phyloP scores from a whole-genome alignment of 768 basidiomycete genomes.

The Termitomyces sp. region DNA sequence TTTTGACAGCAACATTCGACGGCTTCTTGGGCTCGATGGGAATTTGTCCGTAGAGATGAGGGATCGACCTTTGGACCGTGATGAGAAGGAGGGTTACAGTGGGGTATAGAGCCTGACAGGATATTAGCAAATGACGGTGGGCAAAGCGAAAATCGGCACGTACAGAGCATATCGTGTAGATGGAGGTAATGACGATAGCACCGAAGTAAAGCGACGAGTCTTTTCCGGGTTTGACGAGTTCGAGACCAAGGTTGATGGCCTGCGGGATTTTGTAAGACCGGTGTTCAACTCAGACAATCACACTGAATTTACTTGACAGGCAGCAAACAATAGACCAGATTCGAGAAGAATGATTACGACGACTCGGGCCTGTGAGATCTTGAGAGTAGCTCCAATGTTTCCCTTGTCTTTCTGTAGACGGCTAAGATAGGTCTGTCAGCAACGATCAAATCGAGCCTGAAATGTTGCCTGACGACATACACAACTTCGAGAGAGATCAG shows the following conservation, averaged over 20 bases:
- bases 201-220: conserved; percentile 12
- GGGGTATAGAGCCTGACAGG: conserved; percentile 6
- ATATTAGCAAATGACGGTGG: neutral
- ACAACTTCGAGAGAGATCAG: neutral
- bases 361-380: neutral
- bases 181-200: conserved; percentile 8
- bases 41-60: conserved; percentile 8
- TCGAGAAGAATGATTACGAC: conserved; percentile 5
- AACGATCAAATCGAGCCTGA: neutral
- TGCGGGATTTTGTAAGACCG: neutral
- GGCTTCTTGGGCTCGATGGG: neutral
- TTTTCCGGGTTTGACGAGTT: conserved; percentile 2
- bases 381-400: neutral
- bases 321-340: conserved; percentile 8
- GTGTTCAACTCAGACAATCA: neutral
- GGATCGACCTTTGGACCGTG: conserved; percentile 7
- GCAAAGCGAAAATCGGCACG: neutral
- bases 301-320: neutral
- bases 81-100: conserved; percentile 5
- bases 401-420: neutral
- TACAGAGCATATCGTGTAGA: conserved; percentile 10
- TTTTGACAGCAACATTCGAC: neutral
- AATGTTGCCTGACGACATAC: neutral
- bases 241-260: conserved; percentile 10
- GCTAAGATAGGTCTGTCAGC: neutral